Evolutionary conservation across 345 rosid species (phyloP).

Genomic region (Linum trigynum): DNA sequence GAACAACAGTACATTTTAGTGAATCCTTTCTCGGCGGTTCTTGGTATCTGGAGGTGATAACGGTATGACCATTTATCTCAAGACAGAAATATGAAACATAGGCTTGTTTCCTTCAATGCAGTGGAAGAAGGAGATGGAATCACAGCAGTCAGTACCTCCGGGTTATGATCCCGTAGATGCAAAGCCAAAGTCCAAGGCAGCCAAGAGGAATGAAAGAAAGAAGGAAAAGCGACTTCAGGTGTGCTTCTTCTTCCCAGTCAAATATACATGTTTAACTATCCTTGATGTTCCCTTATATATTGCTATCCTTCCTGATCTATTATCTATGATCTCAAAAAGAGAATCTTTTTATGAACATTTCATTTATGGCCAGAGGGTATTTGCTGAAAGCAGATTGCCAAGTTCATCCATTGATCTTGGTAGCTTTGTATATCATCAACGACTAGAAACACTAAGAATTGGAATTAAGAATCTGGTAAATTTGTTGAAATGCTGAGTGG

Average conservation of each 20-base stretch:
- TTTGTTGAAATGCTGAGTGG: too few relatives aligned
- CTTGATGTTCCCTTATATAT: not conserved
- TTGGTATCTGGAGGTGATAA: not conserved
- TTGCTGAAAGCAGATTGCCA: too few relatives aligned
- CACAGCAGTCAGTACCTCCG: constrained; percentile 54
- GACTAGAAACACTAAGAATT: too few relatives aligned
- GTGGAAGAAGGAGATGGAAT: constrained; percentile 72
- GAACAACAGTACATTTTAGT: too few relatives aligned
- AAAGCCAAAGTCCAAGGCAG: constrained; percentile 78
- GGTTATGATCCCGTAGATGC: constrained; percentile 65
- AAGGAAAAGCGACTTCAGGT: constrained; percentile 89
- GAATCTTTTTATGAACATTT: too few relatives aligned
- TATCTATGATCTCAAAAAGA: too few relatives aligned
- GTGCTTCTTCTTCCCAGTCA: constrained; percentile 3
- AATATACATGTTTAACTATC: not conserved
- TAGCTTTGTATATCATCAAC: too few relatives aligned
- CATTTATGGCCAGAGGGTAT: too few relatives aligned
- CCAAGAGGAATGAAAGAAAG: constrained; percentile 75
- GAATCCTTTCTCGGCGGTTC: too few relatives aligned
- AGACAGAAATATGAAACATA: not conserved
- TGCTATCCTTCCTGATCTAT: not conserved
- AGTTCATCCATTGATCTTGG: too few relatives aligned
- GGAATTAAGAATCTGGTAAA: too few relatives aligned
- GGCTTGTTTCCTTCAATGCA: constrained; percentile 19
- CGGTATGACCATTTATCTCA: not conserved